Evolutionary conservation across 306 rosid species (phyloP), one percentile per base, ranked within the genome.

Genomic region (Quercus rubra): DNA sequence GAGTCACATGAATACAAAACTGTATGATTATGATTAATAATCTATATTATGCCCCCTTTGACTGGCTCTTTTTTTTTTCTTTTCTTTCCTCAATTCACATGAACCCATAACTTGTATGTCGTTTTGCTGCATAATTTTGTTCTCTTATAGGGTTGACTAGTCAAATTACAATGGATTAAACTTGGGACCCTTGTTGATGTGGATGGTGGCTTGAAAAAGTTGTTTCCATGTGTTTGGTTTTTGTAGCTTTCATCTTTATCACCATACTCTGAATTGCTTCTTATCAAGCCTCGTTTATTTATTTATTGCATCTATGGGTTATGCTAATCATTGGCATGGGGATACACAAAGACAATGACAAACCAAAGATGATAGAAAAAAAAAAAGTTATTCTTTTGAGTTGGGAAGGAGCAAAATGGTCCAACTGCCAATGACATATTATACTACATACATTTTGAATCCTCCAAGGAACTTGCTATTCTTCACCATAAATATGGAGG

Each of bases 211-310:
- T 74, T 77, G 73, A 77, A 80, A 83, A 78, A 85, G 85, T 23
- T 86, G 46, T 31, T 71, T 59, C 2, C 30, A 14, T 81, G 78
- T 64, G 88, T 84, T 84, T 73, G 88, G 88, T 87, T 78, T 76
- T 79, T 78, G 82, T 81, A 84, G 77, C 90, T 79, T 81, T 81
- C 82, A 81, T 67, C 84, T 81, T 73, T 87, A 21, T 55, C 80
- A 33, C 70, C 41, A 55, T 73, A 75, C 83, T 55, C 69, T 49
- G 80, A 79, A 83, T 70, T 67, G 43, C 14, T 67, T 66, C 52
- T 8, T 18, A 14, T 67, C 52, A 8, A 3, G 71, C 52, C 20
- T 67, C 51, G 2, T 30, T 31, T 66, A 31, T 8, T 67, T 1
- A 3, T 19, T 3, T 0, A 25, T 25, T 62, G 17, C 6, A 5